Conservation (phyloP, 306 rosid species). For the Pterocarpus santalinus region DNA sequence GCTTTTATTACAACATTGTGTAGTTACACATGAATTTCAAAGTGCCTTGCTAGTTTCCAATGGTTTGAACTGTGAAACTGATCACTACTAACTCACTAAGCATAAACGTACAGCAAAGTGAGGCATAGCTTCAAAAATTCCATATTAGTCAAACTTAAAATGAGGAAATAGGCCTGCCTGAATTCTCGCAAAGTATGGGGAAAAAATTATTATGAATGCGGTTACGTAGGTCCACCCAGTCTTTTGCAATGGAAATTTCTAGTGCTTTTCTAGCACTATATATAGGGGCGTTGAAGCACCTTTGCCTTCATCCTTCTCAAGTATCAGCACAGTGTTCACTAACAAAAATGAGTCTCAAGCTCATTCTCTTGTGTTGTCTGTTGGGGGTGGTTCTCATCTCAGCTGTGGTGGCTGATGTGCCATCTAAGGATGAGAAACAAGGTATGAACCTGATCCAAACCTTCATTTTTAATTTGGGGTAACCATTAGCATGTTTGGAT, state of each 20-base stretch:
- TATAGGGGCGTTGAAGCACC: slow-evolving; percentile 3
- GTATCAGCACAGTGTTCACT: neutral
- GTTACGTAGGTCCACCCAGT: too few relatives aligned
- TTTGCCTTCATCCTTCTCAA: slow-evolving; percentile 33
- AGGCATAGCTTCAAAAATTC: too few relatives aligned
- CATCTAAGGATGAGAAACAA: neutral
- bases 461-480: too few relatives aligned
- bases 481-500: too few relatives aligned
- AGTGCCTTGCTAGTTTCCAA: neutral
- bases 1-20: neutral
- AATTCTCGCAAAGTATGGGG: too few relatives aligned
- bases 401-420: slow-evolving; percentile 21
- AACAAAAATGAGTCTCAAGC: slow-evolving; percentile 36
- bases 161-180: too few relatives aligned
- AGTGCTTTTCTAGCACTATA: neutral
- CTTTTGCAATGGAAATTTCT: too few relatives aligned
- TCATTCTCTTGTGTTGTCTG: slow-evolving; percentile 22
- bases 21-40: neutral
- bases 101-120: too few relatives aligned
- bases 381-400: slow-evolving; percentile 30
- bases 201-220: too few relatives aligned
- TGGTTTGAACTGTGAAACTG: neutral
- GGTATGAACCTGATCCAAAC: neutral
- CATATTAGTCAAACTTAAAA: too few relatives aligned
- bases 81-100: neutral